Base-by-base conservation (phyloP, 495 filamentous ascomycete genomes). In the Aspergillus baeticus region DNA sequence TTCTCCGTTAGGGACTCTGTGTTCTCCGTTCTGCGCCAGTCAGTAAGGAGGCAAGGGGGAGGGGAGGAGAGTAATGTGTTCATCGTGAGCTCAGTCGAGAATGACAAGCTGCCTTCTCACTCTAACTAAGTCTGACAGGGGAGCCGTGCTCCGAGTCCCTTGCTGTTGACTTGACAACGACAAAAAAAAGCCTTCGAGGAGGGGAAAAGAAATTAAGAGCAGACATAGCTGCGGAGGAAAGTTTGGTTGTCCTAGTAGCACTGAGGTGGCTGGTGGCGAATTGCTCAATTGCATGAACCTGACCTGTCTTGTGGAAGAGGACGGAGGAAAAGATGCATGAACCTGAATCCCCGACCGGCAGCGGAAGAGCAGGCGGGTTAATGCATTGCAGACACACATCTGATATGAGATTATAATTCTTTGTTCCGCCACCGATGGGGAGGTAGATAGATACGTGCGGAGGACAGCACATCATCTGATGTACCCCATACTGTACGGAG, bases 81-180 rank as follows among this genome's bases (percentile, higher is more conserved):
- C 20, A 26, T 45, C 10, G 3, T 45, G 6, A 23, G 23, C 10
- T 26, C 21, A 43, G 20, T 18, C 1, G 41, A 43, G 29, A 29
- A n/a, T 10, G 18, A 38, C 17, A 29, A 17, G 13, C n/a, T n/a
- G n/a, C n/a, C n/a, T n/a, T n/a, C n/a, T n/a, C n/a, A n/a, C n/a
- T n/a, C n/a, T n/a, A n/a, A n/a, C n/a, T n/a, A n/a, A n/a, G n/a
- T n/a, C n/a, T n/a, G n/a, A n/a, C n/a, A n/a, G n/a, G n/a, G n/a
- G n/a, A n/a, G n/a, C n/a, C n/a, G n/a, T n/a, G n/a, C n/a, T 29
- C 26, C 26, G 26, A 29, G 3, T 14, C 17, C 38, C 15, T 36
- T 35, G 26, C 23, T 49, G 54, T 49, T 49, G 44, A 42, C 54
- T 42, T 22, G 35, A 49, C 44, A 56, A 56, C 45, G 14, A 22